Evolutionary conservation across 1,284 basidiomycete genomes (phyloP).

Genomic region (Hemileia vastatrix): DNA sequence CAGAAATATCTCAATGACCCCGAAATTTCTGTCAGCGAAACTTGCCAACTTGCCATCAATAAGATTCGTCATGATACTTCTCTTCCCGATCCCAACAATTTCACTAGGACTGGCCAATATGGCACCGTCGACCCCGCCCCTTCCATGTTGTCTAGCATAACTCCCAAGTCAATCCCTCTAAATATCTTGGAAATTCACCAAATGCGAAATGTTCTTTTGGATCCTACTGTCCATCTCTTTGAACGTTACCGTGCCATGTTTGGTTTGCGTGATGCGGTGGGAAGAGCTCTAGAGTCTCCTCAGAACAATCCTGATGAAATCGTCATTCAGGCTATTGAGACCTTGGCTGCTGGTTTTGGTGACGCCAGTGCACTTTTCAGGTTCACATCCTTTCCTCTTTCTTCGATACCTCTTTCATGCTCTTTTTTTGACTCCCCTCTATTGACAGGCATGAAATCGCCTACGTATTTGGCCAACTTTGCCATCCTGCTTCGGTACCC

Average conservation of each 20-base stretch:
- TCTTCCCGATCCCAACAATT: too few relatives aligned
- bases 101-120: constrained; percentile 51
- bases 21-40: constrained; percentile 79
- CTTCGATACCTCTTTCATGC: constrained; percentile 2
- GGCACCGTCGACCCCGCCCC: constrained; percentile 94
- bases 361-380: constrained; percentile 86
- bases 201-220: constrained; percentile 60
- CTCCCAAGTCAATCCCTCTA: constrained; percentile 27
- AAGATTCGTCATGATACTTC: constrained; percentile 78
- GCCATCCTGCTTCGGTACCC: constrained; percentile 78
- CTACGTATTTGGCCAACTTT: constrained; percentile 93
- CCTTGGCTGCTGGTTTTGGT: constrained; percentile 76
- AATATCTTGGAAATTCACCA: constrained; percentile 46
- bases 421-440: neutral
- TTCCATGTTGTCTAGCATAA: constrained; percentile 45
- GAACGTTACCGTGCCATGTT: constrained; percentile 98
- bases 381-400: constrained; percentile 48
- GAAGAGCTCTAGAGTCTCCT: constrained; percentile 31
- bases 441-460: constrained; percentile 78
- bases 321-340: constrained; percentile 72
- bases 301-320: constrained; percentile 47
- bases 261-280: constrained; percentile 72
- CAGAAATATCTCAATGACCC: constrained; percentile 62
- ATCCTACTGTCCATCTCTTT: constrained; percentile 67
- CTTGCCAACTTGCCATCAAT: constrained; percentile 90